Percentiles rank a stretch among this genome's conserved stretches.
Conservation (phyloP, 2,329 filamentous ascomycete genomes). For the Fusarium beomiforme region DNA sequence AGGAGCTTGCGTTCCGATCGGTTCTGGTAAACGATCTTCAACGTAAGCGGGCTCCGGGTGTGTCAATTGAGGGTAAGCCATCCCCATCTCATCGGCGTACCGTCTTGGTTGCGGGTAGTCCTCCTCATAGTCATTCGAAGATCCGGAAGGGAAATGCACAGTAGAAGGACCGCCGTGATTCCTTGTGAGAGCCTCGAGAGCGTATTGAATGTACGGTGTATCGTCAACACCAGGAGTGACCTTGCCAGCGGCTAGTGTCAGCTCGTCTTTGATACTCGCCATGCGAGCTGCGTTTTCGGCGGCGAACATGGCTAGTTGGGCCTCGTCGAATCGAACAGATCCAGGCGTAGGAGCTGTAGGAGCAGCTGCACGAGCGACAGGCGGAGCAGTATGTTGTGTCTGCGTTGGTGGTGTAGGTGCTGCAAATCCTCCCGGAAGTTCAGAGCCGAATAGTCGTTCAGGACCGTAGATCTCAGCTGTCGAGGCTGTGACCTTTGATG, state of each 20-base stretch:
- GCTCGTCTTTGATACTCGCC: slow-evolving; percentile 61
- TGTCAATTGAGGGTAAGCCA: slow-evolving; percentile 31
- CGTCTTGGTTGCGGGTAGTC: slow-evolving; percentile 43
- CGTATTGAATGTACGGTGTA: slow-evolving; percentile 88
- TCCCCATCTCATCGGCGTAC: slow-evolving; percentile 26
- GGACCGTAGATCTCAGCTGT: slow-evolving; percentile 57
- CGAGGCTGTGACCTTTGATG: slow-evolving; percentile 43
- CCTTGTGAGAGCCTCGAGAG: slow-evolving; percentile 85
- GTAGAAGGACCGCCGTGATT: slow-evolving; percentile 71
- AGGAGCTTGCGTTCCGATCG: slow-evolving; percentile 28
- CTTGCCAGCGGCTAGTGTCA: slow-evolving; percentile 60
- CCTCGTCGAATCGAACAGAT: slow-evolving; percentile 51
- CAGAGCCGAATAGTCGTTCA: slow-evolving; percentile 52
- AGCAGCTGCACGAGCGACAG: slow-evolving; percentile 12
- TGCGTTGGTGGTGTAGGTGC: slow-evolving; percentile 32
- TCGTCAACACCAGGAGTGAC: slow-evolving; percentile 84
- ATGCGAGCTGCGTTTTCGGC: slow-evolving; percentile 47
- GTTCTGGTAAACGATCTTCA: slow-evolving; percentile 41
- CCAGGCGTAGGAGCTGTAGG: slow-evolving; percentile 20
- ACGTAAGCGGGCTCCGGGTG: slow-evolving; percentile 43
- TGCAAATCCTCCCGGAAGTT: slow-evolving; percentile 35
- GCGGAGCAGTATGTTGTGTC: slow-evolving; percentile 21
- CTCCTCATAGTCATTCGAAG: slow-evolving; percentile 46
- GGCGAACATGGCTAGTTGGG: slow-evolving; percentile 53
- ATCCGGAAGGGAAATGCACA: slow-evolving; percentile 58